phyloP scores from a whole-genome alignment of 2,329 filamentous ascomycete species.

The Leptographium wingfieldii region DNA sequence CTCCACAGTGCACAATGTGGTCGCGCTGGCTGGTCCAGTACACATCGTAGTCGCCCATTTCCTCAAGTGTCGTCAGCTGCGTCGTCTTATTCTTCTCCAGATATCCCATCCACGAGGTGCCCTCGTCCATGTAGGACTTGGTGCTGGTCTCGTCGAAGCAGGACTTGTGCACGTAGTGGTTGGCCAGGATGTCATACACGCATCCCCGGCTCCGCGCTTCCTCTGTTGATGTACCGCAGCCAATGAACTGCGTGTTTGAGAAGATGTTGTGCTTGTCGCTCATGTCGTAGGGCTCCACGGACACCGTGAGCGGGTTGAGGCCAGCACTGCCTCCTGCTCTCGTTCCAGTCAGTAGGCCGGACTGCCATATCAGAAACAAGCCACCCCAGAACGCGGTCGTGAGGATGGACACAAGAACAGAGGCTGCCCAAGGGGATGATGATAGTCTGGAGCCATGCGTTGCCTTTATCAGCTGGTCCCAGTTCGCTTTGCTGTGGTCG shows the following conservation, averaged over 20 bases:
- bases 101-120: background rate
- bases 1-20: background rate
- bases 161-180: background rate
- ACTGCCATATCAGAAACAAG: background rate
- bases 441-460: background rate
- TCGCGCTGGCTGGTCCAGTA: background rate
- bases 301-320: background rate
- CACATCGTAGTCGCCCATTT: background rate
- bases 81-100: background rate
- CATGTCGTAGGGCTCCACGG: background rate
- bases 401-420: background rate
- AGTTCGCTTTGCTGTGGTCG: background rate
- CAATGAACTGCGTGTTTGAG: background rate
- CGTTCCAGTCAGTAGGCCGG: background rate
- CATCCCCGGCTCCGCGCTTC: background rate
- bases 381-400: background rate
- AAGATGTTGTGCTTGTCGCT: background rate
- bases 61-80: background rate
- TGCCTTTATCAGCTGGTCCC: background rate
- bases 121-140: background rate
- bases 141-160: background rate
- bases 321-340: background rate
- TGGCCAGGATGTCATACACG: background rate
- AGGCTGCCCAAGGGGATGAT: background rate
- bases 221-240: background rate